Percentiles rank a stretch among this genome's conserved stretches.
These are phyloP conservation scores for Dipodascopsis tothii DNA, from an alignment of 805 yeast genomes.

Conservation along the genomic window DNA sequence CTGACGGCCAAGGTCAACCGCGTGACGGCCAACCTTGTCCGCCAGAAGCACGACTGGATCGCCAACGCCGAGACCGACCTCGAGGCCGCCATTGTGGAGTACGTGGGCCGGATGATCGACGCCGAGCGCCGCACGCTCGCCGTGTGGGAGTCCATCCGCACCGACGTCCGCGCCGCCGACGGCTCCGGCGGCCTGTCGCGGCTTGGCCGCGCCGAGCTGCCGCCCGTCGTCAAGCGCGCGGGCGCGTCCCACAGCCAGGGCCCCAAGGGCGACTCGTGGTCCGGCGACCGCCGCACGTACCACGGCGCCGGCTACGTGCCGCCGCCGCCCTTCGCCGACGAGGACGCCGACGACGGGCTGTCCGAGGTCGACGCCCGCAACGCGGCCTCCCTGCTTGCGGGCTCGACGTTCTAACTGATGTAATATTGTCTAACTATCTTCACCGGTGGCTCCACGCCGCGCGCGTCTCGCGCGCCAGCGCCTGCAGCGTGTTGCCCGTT, in stretches of 20 bases:
- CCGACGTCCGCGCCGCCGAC: conserved; percentile 69
- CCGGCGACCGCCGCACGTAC: conserved; percentile 45
- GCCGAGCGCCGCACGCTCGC: conserved; percentile 75
- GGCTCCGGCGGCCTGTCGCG: conserved; percentile 73
- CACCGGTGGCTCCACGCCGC: conserved; percentile 23
- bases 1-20: conserved; percentile 70
- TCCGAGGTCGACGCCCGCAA: conserved; percentile 64
- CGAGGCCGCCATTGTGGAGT: conserved; percentile 47
- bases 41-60: conserved; percentile 59
- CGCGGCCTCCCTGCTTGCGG: conserved; percentile 77
- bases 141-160: conserved; percentile 61
- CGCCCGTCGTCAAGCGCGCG: conserved; percentile 16
- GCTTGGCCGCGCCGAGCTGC: conserved; percentile 48
- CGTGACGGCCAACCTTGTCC: conserved; percentile 75
- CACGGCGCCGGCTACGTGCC: conserved; percentile 30
- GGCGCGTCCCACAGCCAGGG: conserved; percentile 43
- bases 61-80: conserved; percentile 52
- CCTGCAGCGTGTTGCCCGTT: conserved; percentile 15
- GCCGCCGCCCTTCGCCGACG: conserved; percentile 18
- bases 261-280: conserved; percentile 50
- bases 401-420: conserved; percentile 50
- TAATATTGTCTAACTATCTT: not conserved
- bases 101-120: conserved; percentile 66
- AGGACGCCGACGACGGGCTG: conserved; percentile 21
- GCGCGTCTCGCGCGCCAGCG: conserved; percentile 20